Base-by-base conservation (phyloP, 2,329 filamentous ascomycete genomes). In the Aspergillus ochraceoroseus region DNA sequence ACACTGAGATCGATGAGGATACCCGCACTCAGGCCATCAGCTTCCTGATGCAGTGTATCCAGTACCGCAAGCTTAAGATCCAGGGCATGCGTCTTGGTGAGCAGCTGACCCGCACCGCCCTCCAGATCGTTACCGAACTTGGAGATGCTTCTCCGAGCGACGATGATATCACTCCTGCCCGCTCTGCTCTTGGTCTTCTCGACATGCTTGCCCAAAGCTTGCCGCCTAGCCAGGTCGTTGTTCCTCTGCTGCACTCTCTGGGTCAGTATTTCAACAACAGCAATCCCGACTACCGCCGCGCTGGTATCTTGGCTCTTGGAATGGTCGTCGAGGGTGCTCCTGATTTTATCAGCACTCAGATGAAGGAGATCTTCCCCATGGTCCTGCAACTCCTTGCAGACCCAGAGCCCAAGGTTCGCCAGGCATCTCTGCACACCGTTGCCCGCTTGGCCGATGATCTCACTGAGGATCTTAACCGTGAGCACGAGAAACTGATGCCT, bases 321-420 rank as follows among this genome's bases (percentile, higher is more conserved):
- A 94, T 90, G 72, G 90, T 87, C 55, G 90, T 95, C 38, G 92
- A 96, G 72, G 92, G 92, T 55, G 90, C 92, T 19, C 92, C 92
- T 11, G 92, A 98, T 65, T 98, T 96, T 68, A 88, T 96, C 59
- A 87, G 87, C 49, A 95, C 89, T 13, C 92, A 98, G 68, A 79
- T 96, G 48, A 76, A 83, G 58, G 78, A 83, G 51, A 84, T 96
- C 52, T 79, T 96, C 63, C 92, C 92, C 33, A 75, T 86, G 54
- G 81, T 96, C 44, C 75, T 95, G 43, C 81, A 80, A 57, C 76
- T 96, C 6, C 79, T 98, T 26, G 65, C 87, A 60, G 92, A 98
- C 61, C 73, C 78, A n/a, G 85, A 94, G 52, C 75, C 80, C 53
- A 81, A 82, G 55, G 92, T 98, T 43, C 82, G 92, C 46, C 85